Evolutionary conservation across 495 filamentous ascomycete genomes (phyloP), one percentile per base, ranked within the genome.

Genomic region (Trichodelitschia bisporula): DNA sequence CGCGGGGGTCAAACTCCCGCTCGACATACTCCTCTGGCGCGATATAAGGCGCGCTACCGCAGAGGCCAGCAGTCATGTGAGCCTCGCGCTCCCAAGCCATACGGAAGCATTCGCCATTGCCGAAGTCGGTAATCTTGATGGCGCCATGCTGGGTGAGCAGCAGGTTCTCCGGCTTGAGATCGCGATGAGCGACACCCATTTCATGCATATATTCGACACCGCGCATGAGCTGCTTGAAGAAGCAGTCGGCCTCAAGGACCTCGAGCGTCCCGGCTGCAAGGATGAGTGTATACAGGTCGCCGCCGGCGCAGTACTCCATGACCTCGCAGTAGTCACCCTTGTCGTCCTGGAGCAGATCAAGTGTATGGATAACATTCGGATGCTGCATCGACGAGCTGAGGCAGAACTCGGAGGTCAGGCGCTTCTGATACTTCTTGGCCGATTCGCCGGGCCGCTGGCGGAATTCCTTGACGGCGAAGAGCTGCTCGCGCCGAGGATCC

Each of bases 161-260:
- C 12, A 99, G 62, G 40, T 99, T 97, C 52, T 99, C 86, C 16
- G 86, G 86, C 53, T 99, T 99, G 18, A 99, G 54, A 44, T 99
- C 86, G 39, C 86, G 77, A 49, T 99, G 86, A 5, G 86, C 84
- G 21, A 99, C 86, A 15, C 86, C 86, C 86, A 99, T 99, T 44
- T 95, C 86, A 51, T 99, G 86, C 66, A 99, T 79, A 50, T 99
- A 99, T 49, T 95, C 83, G 26, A 99, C 89, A 18, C 89, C 86
- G 29, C 89, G 80, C 89, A 99, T 95, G 41, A 99, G 66, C 51
- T 99, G 86, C 56, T 95, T 91, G 62, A 99, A 99, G 49, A 82
- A 90, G 55, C 86, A 99, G 51, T 99, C 86, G 17, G 86, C 86
- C 49, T 99, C 86, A 24, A 62, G 49, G 33, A 90, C 83, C 42